Base-by-base conservation (phyloP, 805 yeast species). In the Wickerhamomyces canadensis region DNA sequence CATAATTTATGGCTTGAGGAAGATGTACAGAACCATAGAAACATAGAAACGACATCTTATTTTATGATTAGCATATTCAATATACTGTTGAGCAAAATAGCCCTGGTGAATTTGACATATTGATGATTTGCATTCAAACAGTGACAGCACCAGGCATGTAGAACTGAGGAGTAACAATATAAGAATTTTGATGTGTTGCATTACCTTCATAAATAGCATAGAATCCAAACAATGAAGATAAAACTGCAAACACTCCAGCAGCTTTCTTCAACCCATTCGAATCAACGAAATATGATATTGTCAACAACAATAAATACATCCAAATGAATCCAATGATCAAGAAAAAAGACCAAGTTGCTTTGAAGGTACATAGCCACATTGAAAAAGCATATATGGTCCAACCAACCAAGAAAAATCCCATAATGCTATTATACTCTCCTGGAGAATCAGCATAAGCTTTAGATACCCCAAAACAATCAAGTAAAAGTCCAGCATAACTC, bases 341-440 rank as follows among this genome's bases (percentile, higher is more conserved):
- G 42, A 70, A 68, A 38, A 73, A 72, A 47, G 69, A 56, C 58
- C 68, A 67, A 1, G 78, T 72, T 3, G 78, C 66, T 50, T 71
- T 73, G 51, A 68, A 60, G 4, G 78, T 71, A 42, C 68, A 64
- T 22, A 66, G 43, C 60, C 70, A 62, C 51, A 72, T 60, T 36
- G 63, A 41, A 37, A 70, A 68, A 6, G 77, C 63, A 49, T 72
- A 74, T 2, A 76, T 54, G 14, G 69, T 67, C 78, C 79, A 76
- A 0, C 74, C 78, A 4, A 70, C 46, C 28, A 73, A 58, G 55
- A 58, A 73, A 27, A 74, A 54, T 1, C 75, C 80, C 33, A 72
- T 51, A 7, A 75, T 73, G 38, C 71, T 67, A 25, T 45, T 49
- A 34, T 60, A 64, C 27, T 64, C 72, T 5, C 57, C 55, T 4